These are phyloP conservation scores for Peltaster fructicola DNA, from an alignment of 2,329 filamentous ascomycete genomes.

Conservation along the genomic window DNA sequence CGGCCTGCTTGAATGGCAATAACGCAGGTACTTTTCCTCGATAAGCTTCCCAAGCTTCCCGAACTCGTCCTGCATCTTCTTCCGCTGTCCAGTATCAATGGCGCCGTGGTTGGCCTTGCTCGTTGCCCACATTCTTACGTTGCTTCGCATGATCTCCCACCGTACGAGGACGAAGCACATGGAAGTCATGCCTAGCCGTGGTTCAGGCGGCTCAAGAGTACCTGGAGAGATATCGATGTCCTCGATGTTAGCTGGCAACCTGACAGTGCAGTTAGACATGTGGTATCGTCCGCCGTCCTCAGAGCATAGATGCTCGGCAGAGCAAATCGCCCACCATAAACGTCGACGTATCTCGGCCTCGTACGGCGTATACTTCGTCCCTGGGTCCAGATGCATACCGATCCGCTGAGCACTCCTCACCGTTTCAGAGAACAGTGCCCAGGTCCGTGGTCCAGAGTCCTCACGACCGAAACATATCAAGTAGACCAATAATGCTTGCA, in stretches of 20 bases:
- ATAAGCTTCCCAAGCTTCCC: slow-evolving; percentile 5
- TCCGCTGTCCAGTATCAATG: slow-evolving; percentile 2
- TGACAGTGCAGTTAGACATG: slow-evolving; percentile 8
- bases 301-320: slow-evolving; percentile 11
- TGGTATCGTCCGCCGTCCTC: slow-evolving; percentile 10
- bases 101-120: slow-evolving; percentile 2
- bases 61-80: slow-evolving; percentile 7
- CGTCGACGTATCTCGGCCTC: slow-evolving; percentile 10
- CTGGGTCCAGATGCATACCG: slow-evolving; percentile 7
- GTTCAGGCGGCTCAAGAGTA: slow-evolving; percentile 6
- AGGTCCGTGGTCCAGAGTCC: slow-evolving; percentile 5
- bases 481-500: slow-evolving; percentile 11
- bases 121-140: slow-evolving; percentile 4
- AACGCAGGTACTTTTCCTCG: slow-evolving; percentile 7
- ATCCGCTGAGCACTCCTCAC: slow-evolving; percentile 9
- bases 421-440: slow-evolving; percentile 8
- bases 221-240: slow-evolving; percentile 11
- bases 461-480: slow-evolving; percentile 9
- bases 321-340: slow-evolving; percentile 11
- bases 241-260: slow-evolving; percentile 12
- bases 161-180: slow-evolving; percentile 10
- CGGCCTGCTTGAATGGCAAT: slow-evolving; percentile 10
- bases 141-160: slow-evolving; percentile 10
- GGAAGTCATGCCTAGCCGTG: slow-evolving; percentile 10
- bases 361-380: slow-evolving; percentile 6